Evolutionary conservation across 495 filamentous ascomycete species (phyloP).

Genomic region (Penicillium mononematosum): DNA sequence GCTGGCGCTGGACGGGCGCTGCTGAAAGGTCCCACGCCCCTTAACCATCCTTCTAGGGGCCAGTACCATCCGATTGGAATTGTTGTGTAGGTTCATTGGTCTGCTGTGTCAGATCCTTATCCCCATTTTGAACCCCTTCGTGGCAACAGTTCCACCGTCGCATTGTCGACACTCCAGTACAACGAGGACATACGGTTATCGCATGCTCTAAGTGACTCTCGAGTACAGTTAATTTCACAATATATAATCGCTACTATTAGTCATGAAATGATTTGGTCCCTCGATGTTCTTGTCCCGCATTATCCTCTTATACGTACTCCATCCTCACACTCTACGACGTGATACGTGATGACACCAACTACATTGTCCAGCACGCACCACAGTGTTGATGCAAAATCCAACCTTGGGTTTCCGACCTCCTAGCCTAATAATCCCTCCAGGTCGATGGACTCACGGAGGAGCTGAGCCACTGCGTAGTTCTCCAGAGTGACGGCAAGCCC

Average conservation of each 20-base stretch:
- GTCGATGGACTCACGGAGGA: not conserved
- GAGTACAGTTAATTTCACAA: not conserved
- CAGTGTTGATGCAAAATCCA: not conserved
- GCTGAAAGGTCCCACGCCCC: slow-evolving; percentile 51
- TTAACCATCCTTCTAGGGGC: slow-evolving; percentile 48
- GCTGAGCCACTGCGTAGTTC: not conserved
- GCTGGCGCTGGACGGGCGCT: slow-evolving; percentile 46
- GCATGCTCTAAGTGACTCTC: slow-evolving; percentile 6
- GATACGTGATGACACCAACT: not conserved
- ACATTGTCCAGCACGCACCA: not conserved
- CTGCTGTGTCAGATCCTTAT: not conserved
- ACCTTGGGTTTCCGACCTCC: too few species aligned
- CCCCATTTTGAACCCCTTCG: not conserved
- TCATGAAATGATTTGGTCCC: not conserved
- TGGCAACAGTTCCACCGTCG: slow-evolving; percentile 3
- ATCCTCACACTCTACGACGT: not conserved
- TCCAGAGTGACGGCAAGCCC: not conserved
- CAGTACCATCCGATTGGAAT: slow-evolving; percentile 51
- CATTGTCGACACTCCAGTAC: slow-evolving; percentile 1
- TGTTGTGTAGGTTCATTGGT: slow-evolving; percentile 30
- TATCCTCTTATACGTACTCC: not conserved
- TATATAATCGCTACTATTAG: not conserved
- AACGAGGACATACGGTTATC: not conserved
- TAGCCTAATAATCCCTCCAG: too few species aligned
- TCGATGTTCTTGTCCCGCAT: not conserved